phyloP scores from a whole-genome alignment of 1,284 basidiomycete genomes.

The Ceratobasidium sp. region DNA sequence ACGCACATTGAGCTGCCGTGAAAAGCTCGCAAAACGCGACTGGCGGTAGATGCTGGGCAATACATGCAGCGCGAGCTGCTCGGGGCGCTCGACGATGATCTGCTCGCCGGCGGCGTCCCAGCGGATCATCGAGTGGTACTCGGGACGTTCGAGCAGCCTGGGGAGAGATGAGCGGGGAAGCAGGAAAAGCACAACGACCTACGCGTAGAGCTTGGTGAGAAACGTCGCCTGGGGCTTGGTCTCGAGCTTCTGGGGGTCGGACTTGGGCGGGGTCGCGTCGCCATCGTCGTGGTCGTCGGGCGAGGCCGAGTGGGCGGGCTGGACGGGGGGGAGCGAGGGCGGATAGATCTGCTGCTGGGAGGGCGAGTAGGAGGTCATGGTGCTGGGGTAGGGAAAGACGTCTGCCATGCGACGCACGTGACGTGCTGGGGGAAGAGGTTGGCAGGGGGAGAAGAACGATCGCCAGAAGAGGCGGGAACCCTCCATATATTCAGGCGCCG shows the following conservation, averaged over 20 bases:
- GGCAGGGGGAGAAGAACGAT: constrained; percentile 36
- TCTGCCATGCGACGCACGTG: constrained; percentile 42
- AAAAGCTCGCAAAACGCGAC: constrained; percentile 93
- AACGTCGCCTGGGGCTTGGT: constrained; percentile 82
- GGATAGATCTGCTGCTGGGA: constrained; percentile 45
- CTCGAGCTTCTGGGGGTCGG: constrained; percentile 53
- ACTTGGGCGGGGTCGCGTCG: constrained; percentile 57
- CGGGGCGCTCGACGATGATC: constrained; percentile 90
- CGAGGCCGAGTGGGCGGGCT: constrained; percentile 22
- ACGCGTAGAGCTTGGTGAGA: constrained; percentile 92
- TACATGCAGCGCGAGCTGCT: constrained; percentile 88
- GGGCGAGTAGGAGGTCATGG: constrained; percentile 60
- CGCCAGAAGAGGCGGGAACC: constrained; percentile 14
- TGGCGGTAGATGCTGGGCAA: constrained; percentile 90
- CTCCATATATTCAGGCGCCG: constrained; percentile 39
- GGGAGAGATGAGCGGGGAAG: constrained; percentile 9
- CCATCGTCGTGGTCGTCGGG: constrained; percentile 48
- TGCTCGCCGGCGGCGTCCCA: constrained; percentile 91
- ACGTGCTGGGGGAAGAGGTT: constrained; percentile 22
- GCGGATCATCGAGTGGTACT: constrained; percentile 91
- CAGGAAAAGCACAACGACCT: constrained; percentile 54
- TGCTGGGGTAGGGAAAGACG: constrained; percentile 54
- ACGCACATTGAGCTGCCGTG: constrained; percentile 89
- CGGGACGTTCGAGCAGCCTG: constrained; percentile 82
- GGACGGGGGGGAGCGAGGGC: constrained; percentile 19